Evolutionary conservation across 1,284 basidiomycete species (phyloP), one percentile per base, ranked within the genome.

Genomic region (Marasmius fiardii): DNA sequence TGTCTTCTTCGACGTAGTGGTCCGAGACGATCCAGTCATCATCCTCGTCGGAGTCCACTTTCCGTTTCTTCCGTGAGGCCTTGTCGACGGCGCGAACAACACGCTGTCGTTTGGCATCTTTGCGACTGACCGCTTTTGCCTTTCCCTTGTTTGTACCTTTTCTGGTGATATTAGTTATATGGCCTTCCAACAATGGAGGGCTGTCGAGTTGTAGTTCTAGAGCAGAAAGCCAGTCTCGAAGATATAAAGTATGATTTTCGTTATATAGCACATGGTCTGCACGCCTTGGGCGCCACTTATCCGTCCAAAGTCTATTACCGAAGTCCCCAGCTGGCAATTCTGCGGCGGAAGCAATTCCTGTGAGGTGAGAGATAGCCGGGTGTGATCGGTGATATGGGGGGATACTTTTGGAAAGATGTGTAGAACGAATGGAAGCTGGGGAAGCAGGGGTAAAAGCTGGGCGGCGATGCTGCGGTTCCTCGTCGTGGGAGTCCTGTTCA

Each of bases 221-320:
- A 16, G 88, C 83, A 26, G 72, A 71, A 51, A 97, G 77, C 95
- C 95, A 98, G 55, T 91, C 85, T 34, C 88, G 83, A 41, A 97
- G 78, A 70, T 90, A 93, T 16, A 77, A 65, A 0, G 93, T 86
- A 56, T 85, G 83, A 3, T 72, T 65, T 67, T 92, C 86, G 67
- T 96, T 97, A 8, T 92, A 92, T 0, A 98, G 75, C 0, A 96
- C 86, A 62, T 95, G 82, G 14, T 80, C 74, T 1, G 93, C 90
- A 34, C 74, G 71, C 52, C 76, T 79, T 7, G 95, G 95, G 23
- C 83, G 82, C 79, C 90, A 96, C 60, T 82, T 86, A 51, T 91
- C 86, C 33, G 79, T 74, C 93, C 93, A 96, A 4, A 80, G 68
- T 39, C 86, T 81, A 58, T 77, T 68, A 41, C 68, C 63, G 49